phyloP scores from a whole-genome alignment of 2,329 filamentous ascomycete species.

The Penicillium sp. region DNA sequence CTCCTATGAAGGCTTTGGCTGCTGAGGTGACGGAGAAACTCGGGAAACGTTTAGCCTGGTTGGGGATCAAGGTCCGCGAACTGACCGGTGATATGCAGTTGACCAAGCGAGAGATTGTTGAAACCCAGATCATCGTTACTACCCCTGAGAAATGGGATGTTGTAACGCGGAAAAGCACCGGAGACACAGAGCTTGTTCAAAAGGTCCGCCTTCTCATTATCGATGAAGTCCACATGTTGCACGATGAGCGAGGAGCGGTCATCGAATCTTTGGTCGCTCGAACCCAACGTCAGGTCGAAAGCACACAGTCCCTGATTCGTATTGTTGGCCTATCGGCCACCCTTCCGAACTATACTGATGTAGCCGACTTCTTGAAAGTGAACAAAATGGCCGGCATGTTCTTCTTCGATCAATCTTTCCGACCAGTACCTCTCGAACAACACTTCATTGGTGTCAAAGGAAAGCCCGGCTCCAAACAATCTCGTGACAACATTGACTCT shows the following conservation, averaged over 20 bases:
- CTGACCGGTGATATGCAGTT: constrained; percentile 98
- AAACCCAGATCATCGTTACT: constrained; percentile 97
- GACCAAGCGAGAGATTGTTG: constrained; percentile 91
- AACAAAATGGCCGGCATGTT: constrained; percentile 91
- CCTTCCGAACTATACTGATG: constrained; percentile 92
- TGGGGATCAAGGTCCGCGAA: constrained; percentile 87
- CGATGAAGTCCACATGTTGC: constrained; percentile 98
- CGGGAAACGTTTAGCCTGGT: constrained; percentile 86
- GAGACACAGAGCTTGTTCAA: constrained; percentile 95
- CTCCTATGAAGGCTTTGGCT: constrained; percentile 97
- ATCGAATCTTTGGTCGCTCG: constrained; percentile 93
- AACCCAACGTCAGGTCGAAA: constrained; percentile 95
- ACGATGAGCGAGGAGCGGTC: constrained; percentile 94
- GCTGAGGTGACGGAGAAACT: constrained; percentile 96
- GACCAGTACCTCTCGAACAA: constrained; percentile 92
- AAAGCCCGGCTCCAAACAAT: constrained; percentile 76
- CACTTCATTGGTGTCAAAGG: constrained; percentile 95
- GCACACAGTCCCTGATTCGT: constrained; percentile 93
- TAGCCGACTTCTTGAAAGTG: constrained; percentile 94
- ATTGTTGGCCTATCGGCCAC: constrained; percentile 95
- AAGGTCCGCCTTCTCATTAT: constrained; percentile 96
- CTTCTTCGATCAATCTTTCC: constrained; percentile 95
- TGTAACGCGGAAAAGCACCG: constrained; percentile 92
- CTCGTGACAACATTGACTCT: constrained; percentile 83
- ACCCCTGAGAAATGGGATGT: constrained; percentile 99